Evolutionary conservation across 2,329 filamentous ascomycete genomes (phyloP).

Genomic region (Penicillium hesseltinei): DNA sequence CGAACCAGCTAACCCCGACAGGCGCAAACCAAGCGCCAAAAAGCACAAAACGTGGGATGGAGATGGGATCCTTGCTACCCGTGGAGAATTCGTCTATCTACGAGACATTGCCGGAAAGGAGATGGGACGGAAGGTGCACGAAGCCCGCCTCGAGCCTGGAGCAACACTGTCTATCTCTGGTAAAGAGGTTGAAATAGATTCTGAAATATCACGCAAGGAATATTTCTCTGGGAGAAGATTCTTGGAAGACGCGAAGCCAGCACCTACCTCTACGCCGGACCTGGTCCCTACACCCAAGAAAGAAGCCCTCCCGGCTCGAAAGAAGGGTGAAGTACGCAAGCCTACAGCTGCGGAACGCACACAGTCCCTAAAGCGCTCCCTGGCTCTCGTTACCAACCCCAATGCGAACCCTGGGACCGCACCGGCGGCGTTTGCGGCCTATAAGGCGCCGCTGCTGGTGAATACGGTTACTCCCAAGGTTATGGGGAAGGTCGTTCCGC

Average conservation of each 20-base stretch:
- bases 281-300: constrained; percentile 19
- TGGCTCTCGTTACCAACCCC: constrained; percentile 29
- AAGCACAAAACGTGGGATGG: constrained; percentile 79
- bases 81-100: constrained; percentile 58
- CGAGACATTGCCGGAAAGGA: constrained; percentile 63
- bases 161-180: constrained; percentile 62
- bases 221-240: constrained; percentile 45
- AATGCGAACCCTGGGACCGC: constrained; percentile 43
- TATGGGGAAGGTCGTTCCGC: constrained; percentile 55
- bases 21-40: constrained; percentile 68
- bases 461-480: constrained; percentile 49
- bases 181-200: constrained; percentile 68
- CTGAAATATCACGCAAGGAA: constrained; percentile 59
- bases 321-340: constrained; percentile 9
- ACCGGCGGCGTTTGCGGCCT: constrained; percentile 49
- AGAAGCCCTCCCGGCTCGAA: constrained; percentile 18
- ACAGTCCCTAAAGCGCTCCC: constrained; percentile 16
- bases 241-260: constrained; percentile 25
- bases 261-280: constrained; percentile 7
- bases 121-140: constrained; percentile 58
- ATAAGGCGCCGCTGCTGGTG: constrained; percentile 62
- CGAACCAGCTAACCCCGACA: constrained; percentile 26
- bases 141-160: constrained; percentile 58
- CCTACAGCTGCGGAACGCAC: constrained; percentile 7
- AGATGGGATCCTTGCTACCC: constrained; percentile 62